Evolutionary conservation across 2,329 filamentous ascomycete genomes (phyloP).

Genomic region (Fusarium annulatum): DNA sequence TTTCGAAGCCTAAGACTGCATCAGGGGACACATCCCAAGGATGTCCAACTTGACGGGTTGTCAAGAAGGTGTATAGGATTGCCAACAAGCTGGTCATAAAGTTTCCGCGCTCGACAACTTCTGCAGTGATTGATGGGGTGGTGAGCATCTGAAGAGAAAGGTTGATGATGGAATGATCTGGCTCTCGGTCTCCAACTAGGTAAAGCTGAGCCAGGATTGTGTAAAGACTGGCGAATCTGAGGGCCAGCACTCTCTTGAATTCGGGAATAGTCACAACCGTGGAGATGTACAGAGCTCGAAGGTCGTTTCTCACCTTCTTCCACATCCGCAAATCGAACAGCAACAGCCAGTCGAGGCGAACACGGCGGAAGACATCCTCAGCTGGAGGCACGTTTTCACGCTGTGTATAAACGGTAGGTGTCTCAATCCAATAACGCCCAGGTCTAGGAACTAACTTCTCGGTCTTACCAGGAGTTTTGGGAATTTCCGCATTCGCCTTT

Average conservation of each 20-base stretch:
- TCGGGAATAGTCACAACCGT: slow-evolving; percentile 95
- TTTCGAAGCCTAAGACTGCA: slow-evolving; percentile 91
- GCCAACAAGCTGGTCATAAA: slow-evolving; percentile 96
- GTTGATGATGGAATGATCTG: slow-evolving; percentile 98
- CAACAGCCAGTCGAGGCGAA: slow-evolving; percentile 93
- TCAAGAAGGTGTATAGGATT: slow-evolving; percentile 97
- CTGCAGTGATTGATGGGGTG: slow-evolving; percentile 94
- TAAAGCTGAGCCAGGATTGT: slow-evolving; percentile 94
- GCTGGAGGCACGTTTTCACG: slow-evolving; percentile 73
- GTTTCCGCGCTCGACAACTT: slow-evolving; percentile 94
- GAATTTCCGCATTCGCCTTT: slow-evolving; percentile 77
- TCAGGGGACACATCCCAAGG: slow-evolving; percentile 88
- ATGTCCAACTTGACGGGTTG: slow-evolving; percentile 93
- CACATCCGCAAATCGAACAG: slow-evolving; percentile 95
- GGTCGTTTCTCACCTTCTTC: slow-evolving; percentile 92
- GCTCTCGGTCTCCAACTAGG: slow-evolving; percentile 93
- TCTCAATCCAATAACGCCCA: slow-evolving; percentile 87
- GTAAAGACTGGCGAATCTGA: slow-evolving; percentile 95
- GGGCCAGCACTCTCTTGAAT: slow-evolving; percentile 92
- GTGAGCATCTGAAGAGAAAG: slow-evolving; percentile 96
- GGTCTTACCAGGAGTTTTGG: slow-evolving; percentile 78
- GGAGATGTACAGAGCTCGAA: slow-evolving; percentile 93
- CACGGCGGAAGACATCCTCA: slow-evolving; percentile 89
- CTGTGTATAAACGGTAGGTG: slow-evolving; percentile 75
- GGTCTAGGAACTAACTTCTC: slow-evolving; percentile 66